These are phyloP conservation scores for Rhynchospora pubera DNA, from an alignment of 176 grass and related monocot genomes.

Conservation along the genomic window DNA sequence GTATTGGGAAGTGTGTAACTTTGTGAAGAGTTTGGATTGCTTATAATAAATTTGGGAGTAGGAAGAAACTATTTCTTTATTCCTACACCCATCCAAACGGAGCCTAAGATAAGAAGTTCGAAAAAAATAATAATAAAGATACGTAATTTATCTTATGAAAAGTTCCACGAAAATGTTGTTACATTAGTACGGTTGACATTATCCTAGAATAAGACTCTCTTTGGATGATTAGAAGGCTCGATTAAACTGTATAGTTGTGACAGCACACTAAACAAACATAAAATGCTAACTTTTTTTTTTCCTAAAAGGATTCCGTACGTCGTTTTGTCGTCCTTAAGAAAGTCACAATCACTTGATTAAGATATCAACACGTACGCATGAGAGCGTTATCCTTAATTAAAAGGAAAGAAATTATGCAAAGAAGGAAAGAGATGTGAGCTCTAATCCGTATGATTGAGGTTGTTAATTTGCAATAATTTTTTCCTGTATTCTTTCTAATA, in stretches of 20 bases:
- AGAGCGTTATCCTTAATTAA: neutral
- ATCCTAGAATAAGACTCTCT: neutral
- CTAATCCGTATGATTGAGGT: neutral
- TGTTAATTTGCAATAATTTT: neutral
- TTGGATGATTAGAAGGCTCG: neutral
- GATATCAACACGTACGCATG: neutral
- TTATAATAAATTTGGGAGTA: too few species aligned
- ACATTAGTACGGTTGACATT: neutral
- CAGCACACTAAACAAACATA: neutral
- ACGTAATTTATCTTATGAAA: too few species aligned
- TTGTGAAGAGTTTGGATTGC: too few species aligned
- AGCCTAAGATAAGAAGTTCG: too few species aligned
- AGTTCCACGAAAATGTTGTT: neutral
- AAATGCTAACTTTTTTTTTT: neutral
- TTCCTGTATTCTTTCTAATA: neutral
- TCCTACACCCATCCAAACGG: too few species aligned
- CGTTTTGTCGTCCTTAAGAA: neutral
- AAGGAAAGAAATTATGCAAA: neutral
- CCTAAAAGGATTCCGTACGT: neutral
- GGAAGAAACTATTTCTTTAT: too few species aligned
- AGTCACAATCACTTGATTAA: neutral
- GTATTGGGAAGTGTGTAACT: too few species aligned
- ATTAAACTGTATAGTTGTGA: neutral
- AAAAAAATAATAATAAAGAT: too few species aligned
- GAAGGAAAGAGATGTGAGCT: neutral